Conservation (phyloP, 305 asterid genomes). For the Rubia occidens region DNA sequence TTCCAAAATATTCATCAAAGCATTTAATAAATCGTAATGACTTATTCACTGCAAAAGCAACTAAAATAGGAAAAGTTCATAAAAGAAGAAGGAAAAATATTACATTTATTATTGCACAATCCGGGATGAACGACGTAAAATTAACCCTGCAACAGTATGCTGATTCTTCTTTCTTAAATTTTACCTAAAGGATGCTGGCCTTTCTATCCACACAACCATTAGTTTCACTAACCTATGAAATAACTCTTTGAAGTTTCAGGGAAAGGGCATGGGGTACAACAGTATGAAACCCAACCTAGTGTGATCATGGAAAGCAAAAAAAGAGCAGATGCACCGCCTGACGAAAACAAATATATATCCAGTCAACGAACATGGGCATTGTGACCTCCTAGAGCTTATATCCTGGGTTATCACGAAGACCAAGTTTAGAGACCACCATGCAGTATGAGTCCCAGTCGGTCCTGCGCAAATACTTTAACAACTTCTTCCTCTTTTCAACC, state of each 20-base stretch:
- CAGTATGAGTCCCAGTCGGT: slow-evolving; percentile 84
- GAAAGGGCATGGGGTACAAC: neutral
- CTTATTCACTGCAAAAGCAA: neutral
- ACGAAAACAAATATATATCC: neutral
- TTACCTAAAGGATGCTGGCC: neutral
- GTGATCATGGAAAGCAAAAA: no score
- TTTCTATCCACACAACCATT: neutral
- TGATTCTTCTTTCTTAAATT: neutral
- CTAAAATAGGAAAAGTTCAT: neutral
- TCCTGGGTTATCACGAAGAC: slow-evolving; percentile 63
- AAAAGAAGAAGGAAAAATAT: neutral
- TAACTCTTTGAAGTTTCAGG: neutral
- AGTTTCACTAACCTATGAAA: neutral
- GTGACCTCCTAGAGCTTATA: slow-evolving; percentile 22
- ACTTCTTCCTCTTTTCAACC: slow-evolving; percentile 71
- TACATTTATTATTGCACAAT: slow-evolving; percentile 4
- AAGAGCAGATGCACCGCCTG: neutral
- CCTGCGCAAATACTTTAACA: slow-evolving; percentile 61
- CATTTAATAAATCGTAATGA: neutral
- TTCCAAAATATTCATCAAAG: neutral
- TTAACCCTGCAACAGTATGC: neutral
- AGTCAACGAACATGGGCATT: neutral
- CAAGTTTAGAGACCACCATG: slow-evolving; percentile 63
- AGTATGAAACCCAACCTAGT: no score
- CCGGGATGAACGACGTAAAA: neutral